Percentiles rank a stretch among this genome's conserved stretches.
These are phyloP conservation scores for Leccinum arenicola DNA, from an alignment of 768 basidiomycete species.

Conservation along the genomic window DNA sequence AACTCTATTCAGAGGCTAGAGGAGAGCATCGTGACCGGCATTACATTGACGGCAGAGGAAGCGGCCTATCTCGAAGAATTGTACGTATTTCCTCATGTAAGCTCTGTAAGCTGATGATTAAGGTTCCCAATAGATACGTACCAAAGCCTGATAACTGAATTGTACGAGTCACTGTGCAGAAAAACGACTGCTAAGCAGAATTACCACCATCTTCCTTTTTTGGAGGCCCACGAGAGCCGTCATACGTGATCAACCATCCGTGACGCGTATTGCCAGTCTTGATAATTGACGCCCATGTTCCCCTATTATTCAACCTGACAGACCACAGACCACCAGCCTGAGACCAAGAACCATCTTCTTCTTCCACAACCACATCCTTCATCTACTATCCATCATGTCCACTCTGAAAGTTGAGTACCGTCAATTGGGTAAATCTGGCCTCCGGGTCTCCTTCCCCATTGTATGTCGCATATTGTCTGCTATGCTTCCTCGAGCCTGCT, in stretches of 20 bases:
- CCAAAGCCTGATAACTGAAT: conserved; percentile 14
- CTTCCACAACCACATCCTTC: conserved; percentile 15
- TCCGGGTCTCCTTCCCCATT: conserved; percentile 30
- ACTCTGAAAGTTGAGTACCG: conserved; percentile 27
- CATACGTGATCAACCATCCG: no score
- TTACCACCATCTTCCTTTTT: no score
- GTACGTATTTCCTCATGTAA: conserved; percentile 10
- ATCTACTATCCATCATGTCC: conserved; percentile 14
- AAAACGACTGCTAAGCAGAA: no score
- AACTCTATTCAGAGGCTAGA: conserved; percentile 33
- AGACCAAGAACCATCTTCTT: no score
- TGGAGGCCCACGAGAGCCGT: no score
- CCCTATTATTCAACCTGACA: conserved; percentile 11
- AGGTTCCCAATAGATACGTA: conserved; percentile 12
- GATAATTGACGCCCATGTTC: no score
- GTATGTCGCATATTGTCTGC: conserved; percentile 10
- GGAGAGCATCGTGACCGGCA: conserved; percentile 26
- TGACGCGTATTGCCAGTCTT: no score
- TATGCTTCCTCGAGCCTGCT: neutral
- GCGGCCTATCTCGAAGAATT: conserved; percentile 26
- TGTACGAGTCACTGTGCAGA: neutral
- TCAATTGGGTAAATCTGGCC: conserved; percentile 31
- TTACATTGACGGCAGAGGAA: conserved; percentile 30
- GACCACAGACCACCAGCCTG: no score
- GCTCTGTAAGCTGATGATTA: no score